phyloP scores from a whole-genome alignment of 2,329 filamentous ascomycete genomes.

The Scedosporium apiospermum region DNA sequence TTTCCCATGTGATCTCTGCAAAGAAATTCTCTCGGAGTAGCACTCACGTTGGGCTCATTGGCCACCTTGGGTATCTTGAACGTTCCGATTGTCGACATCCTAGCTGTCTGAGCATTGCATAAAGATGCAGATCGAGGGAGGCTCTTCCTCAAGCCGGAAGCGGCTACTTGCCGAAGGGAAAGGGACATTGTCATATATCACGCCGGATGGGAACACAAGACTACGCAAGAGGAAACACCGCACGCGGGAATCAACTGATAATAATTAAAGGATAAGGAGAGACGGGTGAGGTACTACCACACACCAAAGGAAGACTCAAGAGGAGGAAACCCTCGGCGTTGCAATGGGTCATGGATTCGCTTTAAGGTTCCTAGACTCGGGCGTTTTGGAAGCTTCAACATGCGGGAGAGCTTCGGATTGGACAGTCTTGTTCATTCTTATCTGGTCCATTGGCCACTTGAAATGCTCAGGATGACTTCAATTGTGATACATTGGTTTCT shows the following conservation, averaged over 20 bases:
- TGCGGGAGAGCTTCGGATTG: neutral
- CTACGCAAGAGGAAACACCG: no score
- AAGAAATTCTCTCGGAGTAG: neutral
- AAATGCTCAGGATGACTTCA: neutral
- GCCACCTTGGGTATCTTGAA: constrained; percentile 81
- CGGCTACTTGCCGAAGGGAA: neutral
- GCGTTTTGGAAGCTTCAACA: neutral
- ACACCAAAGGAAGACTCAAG: no score
- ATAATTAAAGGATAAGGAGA: neutral
- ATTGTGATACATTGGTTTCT: neutral
- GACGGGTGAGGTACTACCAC: no score
- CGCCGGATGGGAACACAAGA: no score
- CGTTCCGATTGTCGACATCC: constrained; percentile 54
- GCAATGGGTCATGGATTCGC: neutral
- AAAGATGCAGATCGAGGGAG: neutral
- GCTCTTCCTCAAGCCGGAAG: neutral
- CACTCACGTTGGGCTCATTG: constrained; percentile 91
- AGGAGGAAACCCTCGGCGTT: neutral
- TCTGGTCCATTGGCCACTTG: neutral
- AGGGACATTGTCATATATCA: neutral
- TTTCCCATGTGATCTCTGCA: neutral
- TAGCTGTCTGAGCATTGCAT: neutral
- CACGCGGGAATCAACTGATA: neutral
- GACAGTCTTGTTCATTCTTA: neutral
- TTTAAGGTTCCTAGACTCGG: neutral